These are phyloP conservation scores for Colletotrichum coccodes DNA, from an alignment of 2,329 filamentous ascomycete genomes.

Conservation along the genomic window DNA sequence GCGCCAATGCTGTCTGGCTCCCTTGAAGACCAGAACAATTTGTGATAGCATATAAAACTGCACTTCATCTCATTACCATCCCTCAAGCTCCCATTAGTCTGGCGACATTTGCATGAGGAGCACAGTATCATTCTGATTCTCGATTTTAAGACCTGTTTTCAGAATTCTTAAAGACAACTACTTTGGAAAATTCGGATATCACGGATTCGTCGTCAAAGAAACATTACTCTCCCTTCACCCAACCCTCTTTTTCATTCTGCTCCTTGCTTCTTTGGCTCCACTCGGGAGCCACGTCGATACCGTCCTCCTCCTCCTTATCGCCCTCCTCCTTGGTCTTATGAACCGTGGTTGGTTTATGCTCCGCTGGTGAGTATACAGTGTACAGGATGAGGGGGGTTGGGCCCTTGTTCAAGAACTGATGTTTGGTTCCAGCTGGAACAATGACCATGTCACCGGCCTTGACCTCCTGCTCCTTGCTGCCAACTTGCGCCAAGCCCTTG, in stretches of 20 bases:
- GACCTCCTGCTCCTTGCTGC: constrained; percentile 64
- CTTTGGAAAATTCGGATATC: background rate
- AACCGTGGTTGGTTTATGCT: constrained; percentile 68
- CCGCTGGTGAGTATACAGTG: constrained; percentile 71
- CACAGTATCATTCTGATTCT: too few relatives aligned
- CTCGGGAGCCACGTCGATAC: constrained; percentile 67
- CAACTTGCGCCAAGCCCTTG: constrained; percentile 65
- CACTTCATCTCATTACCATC: background rate
- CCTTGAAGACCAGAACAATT: background rate
- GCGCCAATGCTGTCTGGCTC: constrained; percentile 3
- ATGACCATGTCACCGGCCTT: constrained; percentile 49
- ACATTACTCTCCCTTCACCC: constrained; percentile 56
- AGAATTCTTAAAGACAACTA: too few relatives aligned
- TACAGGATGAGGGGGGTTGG: constrained; percentile 68
- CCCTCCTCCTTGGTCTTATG: constrained; percentile 73
- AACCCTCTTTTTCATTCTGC: constrained; percentile 66
- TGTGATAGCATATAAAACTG: background rate
- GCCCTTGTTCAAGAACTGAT: constrained; percentile 73
- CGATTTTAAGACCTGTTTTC: too few relatives aligned
- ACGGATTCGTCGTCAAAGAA: too few relatives aligned
- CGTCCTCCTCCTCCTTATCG: constrained; percentile 70
- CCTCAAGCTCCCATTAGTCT: too few relatives aligned
- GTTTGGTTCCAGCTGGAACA: constrained; percentile 72
- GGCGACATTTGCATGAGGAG: too few relatives aligned
- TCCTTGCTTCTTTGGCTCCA: constrained; percentile 67